A percentile compares a stretch with the other conserved stretches of the same genome.
phyloP scores from a whole-genome alignment of 129 eudicot genomes.

The Lonicera japonica region DNA sequence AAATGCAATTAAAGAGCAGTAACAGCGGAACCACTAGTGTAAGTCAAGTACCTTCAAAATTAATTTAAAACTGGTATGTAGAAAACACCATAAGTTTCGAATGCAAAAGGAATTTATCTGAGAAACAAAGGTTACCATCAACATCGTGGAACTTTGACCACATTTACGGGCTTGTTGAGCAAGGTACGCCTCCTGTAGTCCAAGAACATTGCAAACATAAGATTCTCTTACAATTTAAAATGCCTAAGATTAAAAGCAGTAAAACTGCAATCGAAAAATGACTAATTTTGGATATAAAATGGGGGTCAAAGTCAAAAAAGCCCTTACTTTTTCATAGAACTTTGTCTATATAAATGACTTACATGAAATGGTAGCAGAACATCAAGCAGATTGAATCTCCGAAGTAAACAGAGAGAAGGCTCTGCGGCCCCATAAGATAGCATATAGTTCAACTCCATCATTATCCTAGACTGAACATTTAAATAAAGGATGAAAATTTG shows the following conservation, averaged over 20 bases:
- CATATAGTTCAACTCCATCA: slow-evolving; percentile 84
- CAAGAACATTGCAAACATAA: background rate
- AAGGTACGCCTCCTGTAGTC: slow-evolving; percentile 70
- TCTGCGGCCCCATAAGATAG: slow-evolving; percentile 92
- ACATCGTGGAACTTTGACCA: slow-evolving; percentile 40
- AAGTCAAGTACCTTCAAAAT: background rate
- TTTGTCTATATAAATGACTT: slow-evolving; percentile 2
- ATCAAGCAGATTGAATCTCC: slow-evolving; percentile 58
- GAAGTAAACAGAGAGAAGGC: slow-evolving; percentile 68
- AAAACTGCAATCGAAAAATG: slow-evolving; percentile 2
- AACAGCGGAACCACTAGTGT: background rate
- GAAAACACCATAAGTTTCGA: slow-evolving; percentile 4
- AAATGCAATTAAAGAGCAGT: slow-evolving; percentile 2
- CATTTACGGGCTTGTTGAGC: slow-evolving; percentile 33
- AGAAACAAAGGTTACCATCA: slow-evolving; percentile 56
- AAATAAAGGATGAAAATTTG: background rate
- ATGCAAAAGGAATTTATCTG: background rate
- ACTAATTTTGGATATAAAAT: too few species aligned
- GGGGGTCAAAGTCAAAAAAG: too few species aligned
- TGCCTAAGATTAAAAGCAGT: background rate
- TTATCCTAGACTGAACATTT: slow-evolving; percentile 55
- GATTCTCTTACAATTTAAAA: slow-evolving; percentile 4
- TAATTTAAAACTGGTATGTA: background rate
- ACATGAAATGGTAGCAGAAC: slow-evolving; percentile 79
- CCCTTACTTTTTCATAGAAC: too few species aligned